Evolutionary conservation across 164 flowering plant species (phyloP).

Genomic region (Amborella trichopoda): DNA sequence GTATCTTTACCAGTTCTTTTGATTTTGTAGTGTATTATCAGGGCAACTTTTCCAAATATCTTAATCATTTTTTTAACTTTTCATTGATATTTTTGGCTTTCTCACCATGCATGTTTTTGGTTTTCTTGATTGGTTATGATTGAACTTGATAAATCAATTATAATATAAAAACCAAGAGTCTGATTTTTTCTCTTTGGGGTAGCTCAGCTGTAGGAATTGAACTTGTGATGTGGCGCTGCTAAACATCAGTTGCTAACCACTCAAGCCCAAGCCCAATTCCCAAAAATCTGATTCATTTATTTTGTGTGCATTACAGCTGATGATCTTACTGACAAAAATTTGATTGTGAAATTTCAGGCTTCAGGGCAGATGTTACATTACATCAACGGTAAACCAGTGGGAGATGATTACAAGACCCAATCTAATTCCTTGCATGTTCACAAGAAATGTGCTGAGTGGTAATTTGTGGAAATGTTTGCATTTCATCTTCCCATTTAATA

Average conservation of each 20-base stretch:
- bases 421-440: slow-evolving; percentile 8
- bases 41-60: not conserved
- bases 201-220: not conserved
- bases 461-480: not conserved
- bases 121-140: no score
- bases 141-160: no score
- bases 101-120: no score
- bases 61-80: not conserved
- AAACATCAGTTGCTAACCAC: not conserved
- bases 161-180: not conserved
- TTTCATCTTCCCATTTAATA: not conserved
- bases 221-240: not conserved
- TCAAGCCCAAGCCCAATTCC: no score
- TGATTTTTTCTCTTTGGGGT: not conserved
- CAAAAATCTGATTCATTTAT: no score
- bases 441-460: slow-evolving; percentile 12
- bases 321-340: not conserved
- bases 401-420: slow-evolving; percentile 1
- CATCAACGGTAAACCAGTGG: slow-evolving; percentile 6
- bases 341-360: slow-evolving; percentile 5
- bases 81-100: no score
- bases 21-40: not conserved
- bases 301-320: not conserved
- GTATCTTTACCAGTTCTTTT: not conserved
- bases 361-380: slow-evolving; percentile 14